These are phyloP conservation scores for Phanerodontia chrysosporium DNA, from an alignment of 768 basidiomycete genomes.

Conservation along the genomic window DNA sequence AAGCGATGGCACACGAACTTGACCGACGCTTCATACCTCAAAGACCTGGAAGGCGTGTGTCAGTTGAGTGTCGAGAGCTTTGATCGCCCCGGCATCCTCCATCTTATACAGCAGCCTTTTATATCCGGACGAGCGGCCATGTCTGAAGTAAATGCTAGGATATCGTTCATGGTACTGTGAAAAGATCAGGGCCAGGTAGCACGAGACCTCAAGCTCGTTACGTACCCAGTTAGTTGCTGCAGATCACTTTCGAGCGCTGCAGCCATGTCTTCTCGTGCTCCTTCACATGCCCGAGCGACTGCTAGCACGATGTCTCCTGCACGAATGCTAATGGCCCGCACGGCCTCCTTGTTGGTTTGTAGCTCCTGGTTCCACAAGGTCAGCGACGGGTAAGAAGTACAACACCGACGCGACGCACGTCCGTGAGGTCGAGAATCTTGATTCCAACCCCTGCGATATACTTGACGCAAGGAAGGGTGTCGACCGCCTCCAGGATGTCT, in stretches of 20 bases:
- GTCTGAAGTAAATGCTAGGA: background rate
- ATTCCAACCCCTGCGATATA: background rate
- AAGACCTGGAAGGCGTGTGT: background rate
- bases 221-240: background rate
- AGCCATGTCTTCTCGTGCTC: background rate
- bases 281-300: background rate
- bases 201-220: background rate
- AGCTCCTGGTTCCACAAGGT: background rate
- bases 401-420: background rate
- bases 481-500: background rate
- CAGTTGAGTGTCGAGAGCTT: constrained; percentile 1
- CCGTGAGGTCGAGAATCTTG: constrained; percentile 1
- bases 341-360: background rate
- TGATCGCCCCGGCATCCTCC: background rate
- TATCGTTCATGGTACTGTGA: background rate
- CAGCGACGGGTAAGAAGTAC: background rate
- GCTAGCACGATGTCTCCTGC: background rate
- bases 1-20: no score
- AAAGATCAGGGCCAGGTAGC: background rate
- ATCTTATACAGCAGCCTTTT: background rate
- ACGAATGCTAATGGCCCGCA: background rate
- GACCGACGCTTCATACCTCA: background rate
- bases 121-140: background rate
- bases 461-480: background rate
- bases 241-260: background rate